Percentiles rank a stretch among this genome's conserved stretches.
Evolutionary conservation across 169 alveolate species (phyloP).

Genomic region (Plasmodium knowlesi): DNA sequence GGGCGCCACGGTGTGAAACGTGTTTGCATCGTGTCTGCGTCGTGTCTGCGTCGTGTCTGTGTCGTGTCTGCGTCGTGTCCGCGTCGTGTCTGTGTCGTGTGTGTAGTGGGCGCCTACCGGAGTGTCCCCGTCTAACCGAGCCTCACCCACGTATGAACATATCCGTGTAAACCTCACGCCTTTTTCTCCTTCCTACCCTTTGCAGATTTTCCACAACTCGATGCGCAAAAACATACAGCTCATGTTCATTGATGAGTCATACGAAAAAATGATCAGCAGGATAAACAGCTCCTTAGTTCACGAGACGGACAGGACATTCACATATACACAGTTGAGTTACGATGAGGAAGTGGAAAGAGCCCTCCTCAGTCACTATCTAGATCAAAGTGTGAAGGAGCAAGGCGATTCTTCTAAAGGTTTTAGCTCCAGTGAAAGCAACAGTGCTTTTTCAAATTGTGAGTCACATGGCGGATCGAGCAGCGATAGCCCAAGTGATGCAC

Average conservation of each 20-base stretch:
- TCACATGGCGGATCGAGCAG: neutral
- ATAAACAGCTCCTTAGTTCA: slow-evolving; percentile 31
- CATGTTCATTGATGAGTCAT: slow-evolving; percentile 41
- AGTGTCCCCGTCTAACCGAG: neutral
- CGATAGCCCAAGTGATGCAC: neutral
- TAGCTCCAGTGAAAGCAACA: slow-evolving; percentile 17
- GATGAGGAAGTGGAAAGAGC: slow-evolving; percentile 29
- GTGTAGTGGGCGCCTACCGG: neutral
- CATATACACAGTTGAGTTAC: slow-evolving; percentile 36
- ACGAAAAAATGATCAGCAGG: slow-evolving; percentile 36
- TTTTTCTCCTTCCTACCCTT: neutral
- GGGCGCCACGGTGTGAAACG: neutral
- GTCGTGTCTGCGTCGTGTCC: neutral
- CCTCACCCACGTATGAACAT: neutral
- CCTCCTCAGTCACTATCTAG: neutral
- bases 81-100: neutral
- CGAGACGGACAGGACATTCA: slow-evolving; percentile 38
- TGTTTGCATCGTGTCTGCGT: neutral
- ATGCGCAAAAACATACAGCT: slow-evolving; percentile 52
- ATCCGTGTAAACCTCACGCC: neutral
- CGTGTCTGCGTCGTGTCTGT: neutral
- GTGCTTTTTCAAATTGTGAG: neutral
- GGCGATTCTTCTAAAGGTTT: neutral
- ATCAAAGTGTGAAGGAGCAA: neutral
- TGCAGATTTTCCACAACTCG: slow-evolving; percentile 58